These are phyloP conservation scores for Hypoxylon lienhwacheense DNA, from an alignment of 495 filamentous ascomycete genomes.

Conservation along the genomic window DNA sequence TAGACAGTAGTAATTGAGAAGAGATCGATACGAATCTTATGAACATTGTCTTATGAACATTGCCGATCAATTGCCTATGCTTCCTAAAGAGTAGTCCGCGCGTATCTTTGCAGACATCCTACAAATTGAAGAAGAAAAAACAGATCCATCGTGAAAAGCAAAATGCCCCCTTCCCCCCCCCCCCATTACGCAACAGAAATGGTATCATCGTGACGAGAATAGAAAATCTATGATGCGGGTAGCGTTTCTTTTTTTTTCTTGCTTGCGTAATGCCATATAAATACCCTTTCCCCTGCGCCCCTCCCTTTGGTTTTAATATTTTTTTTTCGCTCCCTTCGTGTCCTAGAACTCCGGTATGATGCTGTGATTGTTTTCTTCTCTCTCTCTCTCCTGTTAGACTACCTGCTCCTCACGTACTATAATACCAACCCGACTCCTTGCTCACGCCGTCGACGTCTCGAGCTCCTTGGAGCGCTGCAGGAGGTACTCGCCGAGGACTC, in stretches of 20 bases:
- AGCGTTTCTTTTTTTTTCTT: no score
- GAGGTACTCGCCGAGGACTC: slow-evolving; percentile 83
- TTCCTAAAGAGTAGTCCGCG: neutral
- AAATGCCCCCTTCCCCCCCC: no score
- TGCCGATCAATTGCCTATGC: slow-evolving; percentile 1
- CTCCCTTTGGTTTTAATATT: no score
- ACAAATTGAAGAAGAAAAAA: no score
- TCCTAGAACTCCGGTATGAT: slow-evolving; percentile 31
- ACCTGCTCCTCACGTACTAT: no score
- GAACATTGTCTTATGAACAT: slow-evolving; percentile 3
- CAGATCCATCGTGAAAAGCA: no score
- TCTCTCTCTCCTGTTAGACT: neutral
- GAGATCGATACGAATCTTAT: slow-evolving; percentile 28
- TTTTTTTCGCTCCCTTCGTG: no score
- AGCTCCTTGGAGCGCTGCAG: slow-evolving; percentile 78
- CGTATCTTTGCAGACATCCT: neutral
- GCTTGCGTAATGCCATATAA: slow-evolving; percentile 14
- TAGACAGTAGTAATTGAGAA: slow-evolving; percentile 25
- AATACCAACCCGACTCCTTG: neutral
- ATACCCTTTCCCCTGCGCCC: neutral
- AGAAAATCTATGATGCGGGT: slow-evolving; percentile 11
- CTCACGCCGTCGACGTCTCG: slow-evolving; percentile 46
- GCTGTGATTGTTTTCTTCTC: no score
- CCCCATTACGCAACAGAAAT: no score
- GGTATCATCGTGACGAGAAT: slow-evolving; percentile 33